These are phyloP conservation scores for Phytophthora sojae DNA, from an alignment of 352 stramenopile species.

Conservation along the genomic window DNA sequence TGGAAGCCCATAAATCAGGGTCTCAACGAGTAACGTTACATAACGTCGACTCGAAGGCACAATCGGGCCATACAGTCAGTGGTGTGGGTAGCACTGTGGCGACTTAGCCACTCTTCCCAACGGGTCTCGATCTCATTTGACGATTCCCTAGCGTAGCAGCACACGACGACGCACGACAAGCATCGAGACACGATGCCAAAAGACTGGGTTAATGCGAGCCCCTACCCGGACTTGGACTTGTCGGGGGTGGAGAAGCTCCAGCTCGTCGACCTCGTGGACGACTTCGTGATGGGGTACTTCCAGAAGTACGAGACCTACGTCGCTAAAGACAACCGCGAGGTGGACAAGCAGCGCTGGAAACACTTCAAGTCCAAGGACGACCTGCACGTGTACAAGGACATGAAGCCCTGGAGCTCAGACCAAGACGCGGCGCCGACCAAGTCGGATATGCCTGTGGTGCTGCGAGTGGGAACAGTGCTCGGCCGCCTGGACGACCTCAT, in stretches of 20 bases:
- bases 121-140: neutral
- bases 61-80: neutral
- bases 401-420: neutral
- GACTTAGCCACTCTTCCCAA: neutral
- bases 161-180: neutral
- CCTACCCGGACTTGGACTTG: slow-evolving; percentile 38
- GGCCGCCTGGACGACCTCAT: slow-evolving; percentile 47
- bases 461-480: slow-evolving; percentile 28
- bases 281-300: slow-evolving; percentile 40
- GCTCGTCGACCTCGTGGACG: slow-evolving; percentile 39
- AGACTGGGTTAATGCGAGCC: slow-evolving; percentile 35
- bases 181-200: slow-evolving; percentile 26
- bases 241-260: slow-evolving; percentile 29
- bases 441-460: slow-evolving; percentile 22
- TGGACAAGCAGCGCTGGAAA: slow-evolving; percentile 53
- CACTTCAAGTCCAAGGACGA: slow-evolving; percentile 48
- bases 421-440: neutral
- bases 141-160: neutral
- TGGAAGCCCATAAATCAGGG: too few species aligned
- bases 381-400: slow-evolving; percentile 46
- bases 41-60: too few species aligned
- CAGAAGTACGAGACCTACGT: slow-evolving; percentile 53
- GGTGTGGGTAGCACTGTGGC: neutral
- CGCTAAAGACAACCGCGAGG: slow-evolving; percentile 26
- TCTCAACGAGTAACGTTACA: too few species aligned